Conservation (phyloP, 2,329 filamentous ascomycete genomes). For the Scedosporium boydii region DNA sequence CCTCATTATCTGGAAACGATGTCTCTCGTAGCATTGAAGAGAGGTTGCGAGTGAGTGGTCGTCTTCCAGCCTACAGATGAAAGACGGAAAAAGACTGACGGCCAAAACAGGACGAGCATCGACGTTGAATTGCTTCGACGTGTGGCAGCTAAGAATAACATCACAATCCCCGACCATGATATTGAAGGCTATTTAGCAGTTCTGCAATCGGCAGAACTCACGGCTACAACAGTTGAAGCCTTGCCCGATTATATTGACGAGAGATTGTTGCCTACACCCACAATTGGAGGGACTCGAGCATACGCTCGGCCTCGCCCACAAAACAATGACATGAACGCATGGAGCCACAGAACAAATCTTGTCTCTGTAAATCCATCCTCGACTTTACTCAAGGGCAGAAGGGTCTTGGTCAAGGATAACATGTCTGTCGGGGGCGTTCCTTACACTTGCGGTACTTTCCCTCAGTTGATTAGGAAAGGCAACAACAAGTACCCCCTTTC, state of each 20-base stretch:
- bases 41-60: neutral
- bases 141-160: conserved; percentile 1
- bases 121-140: neutral
- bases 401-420: conserved; percentile 25
- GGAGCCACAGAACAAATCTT: conserved; percentile 26
- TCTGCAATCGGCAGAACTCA: conserved; percentile 1
- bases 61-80: neutral
- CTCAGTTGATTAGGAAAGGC: conserved; percentile 18
- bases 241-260: conserved; percentile 27
- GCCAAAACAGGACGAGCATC: neutral
- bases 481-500: conserved; percentile 18
- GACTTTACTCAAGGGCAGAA: conserved; percentile 17
- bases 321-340: conserved; percentile 31
- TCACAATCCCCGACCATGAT: conserved; percentile 6
- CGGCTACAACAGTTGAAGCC: conserved; percentile 14
- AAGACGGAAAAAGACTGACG: neutral
- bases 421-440: conserved; percentile 24
- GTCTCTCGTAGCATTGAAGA: too few relatives aligned
- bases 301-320: neutral
- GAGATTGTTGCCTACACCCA: conserved; percentile 12
- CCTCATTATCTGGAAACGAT: too few relatives aligned
- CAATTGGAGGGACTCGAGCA: conserved; percentile 2
- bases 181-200: conserved; percentile 5
- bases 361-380: conserved; percentile 15
- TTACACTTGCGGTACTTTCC: conserved; percentile 22